These are phyloP conservation scores for Meyerozyma sp. DNA, from an alignment of 1,139 yeast genomes.

Conservation along the genomic window DNA sequence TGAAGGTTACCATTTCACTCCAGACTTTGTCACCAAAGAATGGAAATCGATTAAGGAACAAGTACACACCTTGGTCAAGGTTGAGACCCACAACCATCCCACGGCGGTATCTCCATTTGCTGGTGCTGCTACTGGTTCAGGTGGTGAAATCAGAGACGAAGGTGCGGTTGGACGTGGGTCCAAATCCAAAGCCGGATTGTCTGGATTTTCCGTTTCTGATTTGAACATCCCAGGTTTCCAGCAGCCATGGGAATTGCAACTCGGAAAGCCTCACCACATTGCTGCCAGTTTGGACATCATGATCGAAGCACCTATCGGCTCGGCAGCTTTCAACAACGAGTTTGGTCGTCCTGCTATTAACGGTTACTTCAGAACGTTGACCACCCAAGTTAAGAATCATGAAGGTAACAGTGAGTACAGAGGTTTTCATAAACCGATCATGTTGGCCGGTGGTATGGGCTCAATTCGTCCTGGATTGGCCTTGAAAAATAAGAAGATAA, in stretches of 20 bases:
- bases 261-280: conserved; percentile 91
- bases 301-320: conserved; percentile 96
- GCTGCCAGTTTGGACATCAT: conserved; percentile 91
- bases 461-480: conserved; percentile 92
- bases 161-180: conserved; percentile 99
- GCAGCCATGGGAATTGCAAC: conserved; percentile 90
- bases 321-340: conserved; percentile 98
- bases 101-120: conserved; percentile 99
- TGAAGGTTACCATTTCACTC: conserved; percentile 70
- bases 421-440: conserved; percentile 98
- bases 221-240: conserved; percentile 75
- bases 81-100: conserved; percentile 98
- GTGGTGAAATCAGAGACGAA: conserved; percentile 99
- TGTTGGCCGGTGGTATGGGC: conserved; percentile 99
- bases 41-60: conserved; percentile 74
- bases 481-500: conserved; percentile 77
- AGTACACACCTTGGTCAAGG: conserved; percentile 88
- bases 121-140: conserved; percentile 99
- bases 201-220: conserved; percentile 92
- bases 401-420: conserved; percentile 70
- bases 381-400: conserved; percentile 64
- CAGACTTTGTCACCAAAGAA: conserved; percentile 64
- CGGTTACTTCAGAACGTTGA: conserved; percentile 94
- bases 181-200: conserved; percentile 90
- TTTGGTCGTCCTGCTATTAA: conserved; percentile 97